phyloP scores from a whole-genome alignment of 805 yeast species.

The Tetrapisispora namnaoensis region DNA sequence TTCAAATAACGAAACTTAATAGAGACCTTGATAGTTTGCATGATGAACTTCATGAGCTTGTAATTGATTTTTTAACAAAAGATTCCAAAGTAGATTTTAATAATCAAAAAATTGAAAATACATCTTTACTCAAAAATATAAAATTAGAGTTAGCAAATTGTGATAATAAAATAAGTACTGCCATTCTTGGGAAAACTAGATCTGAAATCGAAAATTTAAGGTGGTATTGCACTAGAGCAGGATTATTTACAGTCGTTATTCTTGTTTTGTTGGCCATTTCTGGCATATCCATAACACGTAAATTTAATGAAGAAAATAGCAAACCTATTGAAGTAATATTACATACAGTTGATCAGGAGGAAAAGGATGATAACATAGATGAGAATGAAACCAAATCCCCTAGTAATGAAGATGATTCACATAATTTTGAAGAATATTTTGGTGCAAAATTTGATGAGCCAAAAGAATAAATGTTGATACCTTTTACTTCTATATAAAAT shows the following conservation, averaged over 20 bases:
- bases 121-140: constrained; percentile 58
- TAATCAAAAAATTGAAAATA: constrained; percentile 79
- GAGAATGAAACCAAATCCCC: constrained; percentile 5
- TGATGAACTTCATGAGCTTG: constrained; percentile 62
- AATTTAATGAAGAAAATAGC: constrained; percentile 26
- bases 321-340: constrained; percentile 25
- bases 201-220: constrained; percentile 81
- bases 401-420: constrained; percentile 3
- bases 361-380: constrained; percentile 32
- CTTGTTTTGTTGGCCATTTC: constrained; percentile 55
- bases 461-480: background rate
- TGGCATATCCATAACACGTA: constrained; percentile 36
- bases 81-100: constrained; percentile 76
- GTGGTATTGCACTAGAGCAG: constrained; percentile 90
- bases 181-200: constrained; percentile 69
- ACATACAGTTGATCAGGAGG: constrained; percentile 26
- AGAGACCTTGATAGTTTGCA: constrained; percentile 61
- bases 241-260: constrained; percentile 63
- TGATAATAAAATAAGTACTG: constrained; percentile 74
- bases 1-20: constrained; percentile 57
- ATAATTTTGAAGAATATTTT: constrained; percentile 2
- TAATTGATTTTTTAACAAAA: constrained; percentile 51
- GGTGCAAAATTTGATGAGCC: background rate
- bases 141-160: constrained; percentile 70
- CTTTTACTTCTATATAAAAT: background rate